Evolutionary conservation across 2,329 filamentous ascomycete species (phyloP).

Genomic region (Anisogramma anomala): DNA sequence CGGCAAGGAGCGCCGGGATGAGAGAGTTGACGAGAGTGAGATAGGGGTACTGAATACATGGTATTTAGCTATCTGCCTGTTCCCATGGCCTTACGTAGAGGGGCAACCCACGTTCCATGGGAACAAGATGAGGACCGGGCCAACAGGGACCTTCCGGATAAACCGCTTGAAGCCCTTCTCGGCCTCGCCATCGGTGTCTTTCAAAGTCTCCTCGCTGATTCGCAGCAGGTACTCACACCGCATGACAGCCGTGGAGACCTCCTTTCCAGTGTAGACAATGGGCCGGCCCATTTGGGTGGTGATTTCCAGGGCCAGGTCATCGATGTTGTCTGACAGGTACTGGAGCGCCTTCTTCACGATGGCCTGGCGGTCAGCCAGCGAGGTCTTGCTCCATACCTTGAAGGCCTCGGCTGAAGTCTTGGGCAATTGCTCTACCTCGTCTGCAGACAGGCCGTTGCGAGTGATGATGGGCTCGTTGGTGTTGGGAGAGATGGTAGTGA

Average conservation of each 20-base stretch:
- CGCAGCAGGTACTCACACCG: conserved; percentile 77
- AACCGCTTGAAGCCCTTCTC: conserved; percentile 86
- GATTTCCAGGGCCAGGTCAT: conserved; percentile 72
- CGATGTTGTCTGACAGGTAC: conserved; percentile 56
- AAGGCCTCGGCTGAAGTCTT: conserved; percentile 64
- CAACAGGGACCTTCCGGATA: conserved; percentile 78
- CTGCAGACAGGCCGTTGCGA: conserved; percentile 59
- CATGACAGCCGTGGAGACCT: conserved; percentile 75
- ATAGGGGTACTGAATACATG: conserved; percentile 66
- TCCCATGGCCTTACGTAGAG: neutral
- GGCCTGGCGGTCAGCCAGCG: conserved; percentile 61
- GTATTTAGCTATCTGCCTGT: neutral
- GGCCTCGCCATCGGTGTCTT: conserved; percentile 68
- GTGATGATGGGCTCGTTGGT: conserved; percentile 78
- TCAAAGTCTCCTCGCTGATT: conserved; percentile 66
- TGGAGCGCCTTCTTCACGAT: conserved; percentile 73
- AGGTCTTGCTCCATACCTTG: conserved; percentile 61
- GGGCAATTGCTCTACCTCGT: conserved; percentile 62
- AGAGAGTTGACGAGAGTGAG: conserved; percentile 86
- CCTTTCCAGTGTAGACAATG: conserved; percentile 73
- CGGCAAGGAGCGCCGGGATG: conserved; percentile 79
- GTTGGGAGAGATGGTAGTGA: conserved; percentile 77
- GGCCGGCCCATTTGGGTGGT: conserved; percentile 94
- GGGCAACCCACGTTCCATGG: conserved; percentile 74
- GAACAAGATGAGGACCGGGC: conserved; percentile 80